Evolutionary conservation across 345 rosid species (phyloP), one percentile per base, ranked within the genome.

Genomic region (Brassica rapa): DNA sequence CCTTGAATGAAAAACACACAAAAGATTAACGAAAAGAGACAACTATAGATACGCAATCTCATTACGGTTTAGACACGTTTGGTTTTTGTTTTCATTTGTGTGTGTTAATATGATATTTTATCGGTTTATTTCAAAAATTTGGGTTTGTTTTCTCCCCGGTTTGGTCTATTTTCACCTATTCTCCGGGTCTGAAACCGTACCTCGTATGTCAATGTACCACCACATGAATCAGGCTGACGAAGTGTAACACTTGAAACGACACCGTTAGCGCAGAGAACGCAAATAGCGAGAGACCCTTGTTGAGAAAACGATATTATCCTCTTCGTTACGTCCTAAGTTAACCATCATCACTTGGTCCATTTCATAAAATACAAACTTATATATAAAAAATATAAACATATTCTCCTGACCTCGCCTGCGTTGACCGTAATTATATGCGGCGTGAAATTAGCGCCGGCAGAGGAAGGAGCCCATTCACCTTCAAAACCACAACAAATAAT

Each of bases 201-300:
- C 97, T 94, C 98, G 12, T 94, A 93, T 6, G 98, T 94, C 87
- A 94, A 83, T 76, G 98, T 94, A 72, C 98, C 98, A 1, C 98
- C 98, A 1, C 93, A 91, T 46, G 98, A 92, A 83, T 94, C 95
- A 59, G 98, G 95, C 67, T 89, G 98, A 25, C 94, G 89, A 75
- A 94, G 91, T 1, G 98, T 94, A 35, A 93, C 97, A 62, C 93
- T 94, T 7, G 98, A 94, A 75, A 94, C 88, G 62, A 89, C 87
- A 11, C 98, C 98, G 69, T 91, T 94, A 6, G 98, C 98, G 6
- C 95, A 91, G 30, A 94, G 90, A 68, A 94, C 86, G 73, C 98
- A 94, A 71, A 92, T 79, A 66, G 97, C 88, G 12, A 89, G 83
- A 72, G 97, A 88, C 71, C 97, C 93, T 94, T 88, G 98, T 79